Evolutionary conservation across 352 stramenopile species (phyloP), one percentile per base, ranked within the genome.

Genomic region (Globisporangium nunn): DNA sequence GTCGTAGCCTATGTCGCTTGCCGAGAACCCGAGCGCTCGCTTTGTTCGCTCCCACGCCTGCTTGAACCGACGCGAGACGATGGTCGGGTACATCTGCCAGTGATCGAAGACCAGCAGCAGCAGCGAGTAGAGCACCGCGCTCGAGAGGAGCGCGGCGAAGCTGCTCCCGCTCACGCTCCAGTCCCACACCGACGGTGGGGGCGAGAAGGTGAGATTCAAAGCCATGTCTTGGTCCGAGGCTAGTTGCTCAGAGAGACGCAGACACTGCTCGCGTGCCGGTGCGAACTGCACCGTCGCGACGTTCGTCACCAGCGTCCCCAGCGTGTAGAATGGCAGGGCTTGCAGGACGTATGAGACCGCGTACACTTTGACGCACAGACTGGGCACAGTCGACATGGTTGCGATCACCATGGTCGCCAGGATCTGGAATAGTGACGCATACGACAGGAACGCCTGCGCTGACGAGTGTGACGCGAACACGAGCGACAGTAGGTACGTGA

Each of bases 381-480:
- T 71, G 12, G 81, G 79, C 2, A 80, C 40, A 48, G 75, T 76
- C 2, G 73, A 78, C 15, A 93, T 48, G 1, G 54, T 52, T 39
- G 82, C 85, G 18, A 81, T 52, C 18, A 86, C 58, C 0, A 63
- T 74, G 2, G 64, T 63, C 10, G 65, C 80, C 52, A 93, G 56
- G 14, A 91, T 71, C 61, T 93, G 83, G 50, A 91, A 93, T 7
- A 81, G 41, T 31, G 74, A 77, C 6, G 74, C 54, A 64, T 85
- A 91, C 54, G 79, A 85, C 68, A 91, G 80, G 61, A 86, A 78
- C 35, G 83, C 88, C 56, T 91, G 83, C 7, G 83, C 83, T 0
- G 83, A 91, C 49, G 83, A 87, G 45, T 89, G 77, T 6, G 83
- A 93, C 48, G 62, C 52, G 59, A 93, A 93, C 14, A 75, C 52